These are phyloP conservation scores for Bisporella sp. DNA, from an alignment of 2,329 filamentous ascomycete genomes.

Conservation along the genomic window DNA sequence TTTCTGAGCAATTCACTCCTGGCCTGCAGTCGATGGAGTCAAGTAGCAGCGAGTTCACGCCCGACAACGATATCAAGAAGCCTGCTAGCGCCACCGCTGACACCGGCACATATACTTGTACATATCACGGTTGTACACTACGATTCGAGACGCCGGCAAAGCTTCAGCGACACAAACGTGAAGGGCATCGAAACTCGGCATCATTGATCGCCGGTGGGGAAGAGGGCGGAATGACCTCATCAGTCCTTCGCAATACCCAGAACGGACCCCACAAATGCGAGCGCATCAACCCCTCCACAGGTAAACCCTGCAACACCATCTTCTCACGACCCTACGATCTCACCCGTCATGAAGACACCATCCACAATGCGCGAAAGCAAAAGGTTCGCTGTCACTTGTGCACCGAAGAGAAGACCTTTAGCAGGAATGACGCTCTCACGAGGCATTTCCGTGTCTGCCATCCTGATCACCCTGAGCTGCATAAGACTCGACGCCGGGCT, in stretches of 20 bases:
- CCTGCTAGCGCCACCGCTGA: constrained; percentile 64
- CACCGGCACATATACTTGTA: constrained; percentile 90
- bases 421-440: constrained; percentile 87
- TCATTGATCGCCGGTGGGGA: constrained; percentile 35
- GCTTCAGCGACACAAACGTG: constrained; percentile 92
- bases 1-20: constrained; percentile 24
- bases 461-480: constrained; percentile 78
- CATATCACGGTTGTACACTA: constrained; percentile 81
- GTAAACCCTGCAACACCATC: constrained; percentile 88
- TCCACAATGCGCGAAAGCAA: constrained; percentile 89
- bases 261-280: constrained; percentile 90
- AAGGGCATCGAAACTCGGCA: constrained; percentile 76
- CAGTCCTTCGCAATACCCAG: constrained; percentile 68
- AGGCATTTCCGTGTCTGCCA: constrained; percentile 93
- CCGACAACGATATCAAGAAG: constrained; percentile 28
- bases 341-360: constrained; percentile 93
- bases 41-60: constrained; percentile 30
- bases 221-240: constrained; percentile 39
- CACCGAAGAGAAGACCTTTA: constrained; percentile 95
- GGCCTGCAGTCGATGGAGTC: constrained; percentile 34
- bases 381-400: constrained; percentile 92
- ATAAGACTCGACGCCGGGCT: constrained; percentile 41
- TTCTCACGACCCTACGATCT: constrained; percentile 96
- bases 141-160: constrained; percentile 84
- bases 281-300: constrained; percentile 88